Conservation (phyloP, 164 flowering plant species). For the Protea cynaroides region DNA sequence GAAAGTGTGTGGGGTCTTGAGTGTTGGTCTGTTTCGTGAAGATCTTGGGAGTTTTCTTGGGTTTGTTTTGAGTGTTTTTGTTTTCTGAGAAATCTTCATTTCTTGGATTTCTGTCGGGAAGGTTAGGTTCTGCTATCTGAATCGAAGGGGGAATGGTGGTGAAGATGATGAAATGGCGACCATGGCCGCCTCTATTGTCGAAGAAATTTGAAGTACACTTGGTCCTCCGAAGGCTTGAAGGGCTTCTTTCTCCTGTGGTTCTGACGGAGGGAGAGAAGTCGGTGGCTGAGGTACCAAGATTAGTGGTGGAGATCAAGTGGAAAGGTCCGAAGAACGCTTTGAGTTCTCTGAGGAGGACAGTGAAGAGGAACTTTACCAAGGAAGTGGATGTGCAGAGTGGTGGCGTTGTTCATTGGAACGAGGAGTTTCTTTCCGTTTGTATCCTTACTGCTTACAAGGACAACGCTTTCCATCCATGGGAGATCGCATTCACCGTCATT, state of each 20-base stretch:
- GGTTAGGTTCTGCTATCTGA: not conserved
- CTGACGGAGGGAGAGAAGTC: slow-evolving; percentile 7
- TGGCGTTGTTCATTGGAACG: slow-evolving; percentile 69
- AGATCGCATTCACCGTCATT: slow-evolving; percentile 61
- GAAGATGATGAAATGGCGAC: slow-evolving; percentile 97
- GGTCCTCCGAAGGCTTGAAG: slow-evolving; percentile 47
- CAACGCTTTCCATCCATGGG: slow-evolving; percentile 81
- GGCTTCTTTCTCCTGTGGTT: slow-evolving; percentile 10
- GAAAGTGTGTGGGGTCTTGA: too few relatives aligned
- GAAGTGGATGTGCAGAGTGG: slow-evolving; percentile 37
- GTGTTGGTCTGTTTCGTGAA: not conserved
- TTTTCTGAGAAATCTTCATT: not conserved
- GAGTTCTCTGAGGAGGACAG: slow-evolving; percentile 54
- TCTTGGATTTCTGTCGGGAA: not conserved
- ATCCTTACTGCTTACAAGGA: slow-evolving; percentile 53
- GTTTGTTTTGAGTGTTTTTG: not conserved
- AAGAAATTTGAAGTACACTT: slow-evolving; percentile 75
- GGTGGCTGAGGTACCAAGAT: slow-evolving; percentile 10
- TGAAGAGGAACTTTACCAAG: slow-evolving; percentile 69
- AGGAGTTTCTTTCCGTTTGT: slow-evolving; percentile 74
- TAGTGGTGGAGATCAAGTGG: slow-evolving; percentile 85
- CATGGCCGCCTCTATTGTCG: slow-evolving; percentile 77
- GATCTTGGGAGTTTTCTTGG: not conserved
- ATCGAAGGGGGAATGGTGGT: slow-evolving; percentile 54
- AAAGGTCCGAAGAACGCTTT: slow-evolving; percentile 68